Evolutionary conservation across 129 eudicot genomes (phyloP).

Genomic region (Gnaphalium uliginosum): DNA sequence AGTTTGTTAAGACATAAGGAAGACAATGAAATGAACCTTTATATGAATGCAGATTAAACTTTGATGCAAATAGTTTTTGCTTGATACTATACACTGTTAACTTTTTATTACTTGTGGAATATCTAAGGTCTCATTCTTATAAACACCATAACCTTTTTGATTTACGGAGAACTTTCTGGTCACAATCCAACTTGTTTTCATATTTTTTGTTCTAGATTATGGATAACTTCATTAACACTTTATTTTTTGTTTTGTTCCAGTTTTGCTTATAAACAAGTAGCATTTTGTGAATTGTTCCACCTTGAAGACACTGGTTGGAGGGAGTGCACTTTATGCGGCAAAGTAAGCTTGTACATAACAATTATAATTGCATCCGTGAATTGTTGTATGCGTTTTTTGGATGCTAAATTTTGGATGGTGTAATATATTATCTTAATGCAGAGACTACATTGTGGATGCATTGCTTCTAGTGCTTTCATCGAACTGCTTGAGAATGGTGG

Average conservation of each 20-base stretch:
- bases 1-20: too few species aligned
- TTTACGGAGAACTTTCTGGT: background rate
- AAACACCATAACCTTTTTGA: background rate
- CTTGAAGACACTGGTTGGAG: slow-evolving; percentile 90
- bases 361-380: background rate
- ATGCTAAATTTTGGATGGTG: background rate
- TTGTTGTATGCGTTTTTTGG: background rate
- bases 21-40: too few species aligned
- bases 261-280: slow-evolving; percentile 64
- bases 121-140: background rate
- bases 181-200: background rate
- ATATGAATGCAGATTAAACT: too few species aligned
- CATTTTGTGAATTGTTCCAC: slow-evolving; percentile 84
- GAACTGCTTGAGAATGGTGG: slow-evolving; percentile 77
- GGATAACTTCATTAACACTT: slow-evolving; percentile 8
- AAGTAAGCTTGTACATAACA: slow-evolving; percentile 42
- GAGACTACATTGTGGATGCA: slow-evolving; percentile 98
- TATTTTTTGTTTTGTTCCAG: slow-evolving; percentile 45
- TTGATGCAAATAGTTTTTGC: too few species aligned
- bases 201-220: background rate
- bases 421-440: slow-evolving; percentile 36
- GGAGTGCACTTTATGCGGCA: slow-evolving; percentile 76
- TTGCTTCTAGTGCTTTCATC: slow-evolving; percentile 80
- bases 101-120: background rate
- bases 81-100: too few species aligned